Conservation (phyloP, 2,329 filamentous ascomycete species). For the Aspergillus pseudotamarii region DNA sequence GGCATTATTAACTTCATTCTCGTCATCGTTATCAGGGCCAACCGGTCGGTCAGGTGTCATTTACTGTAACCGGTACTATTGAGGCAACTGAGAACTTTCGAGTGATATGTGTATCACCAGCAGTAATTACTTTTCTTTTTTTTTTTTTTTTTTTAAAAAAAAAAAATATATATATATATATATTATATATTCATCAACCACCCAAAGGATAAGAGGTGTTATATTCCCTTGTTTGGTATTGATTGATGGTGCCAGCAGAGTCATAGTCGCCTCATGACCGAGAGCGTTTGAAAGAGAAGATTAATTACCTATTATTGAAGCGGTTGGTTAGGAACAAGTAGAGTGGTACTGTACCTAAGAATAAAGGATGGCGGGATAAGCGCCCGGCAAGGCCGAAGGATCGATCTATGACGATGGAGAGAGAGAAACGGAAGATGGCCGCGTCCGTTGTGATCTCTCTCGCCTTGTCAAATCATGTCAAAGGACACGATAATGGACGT, state of each 20-base stretch:
- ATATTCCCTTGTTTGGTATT: background rate
- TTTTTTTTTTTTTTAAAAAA: too few relatives aligned
- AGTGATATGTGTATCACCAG: background rate
- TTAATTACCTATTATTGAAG: background rate
- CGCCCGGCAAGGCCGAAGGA: conserved; percentile 13
- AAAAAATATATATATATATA: too few relatives aligned
- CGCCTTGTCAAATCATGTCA: conserved; percentile 9
- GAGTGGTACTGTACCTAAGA: background rate
- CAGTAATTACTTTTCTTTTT: background rate
- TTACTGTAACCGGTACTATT: background rate
- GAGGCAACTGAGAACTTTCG: background rate
- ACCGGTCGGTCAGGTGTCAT: background rate
- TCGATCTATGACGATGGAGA: conserved; percentile 8
- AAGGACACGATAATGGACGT: background rate
- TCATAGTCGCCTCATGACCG: background rate
- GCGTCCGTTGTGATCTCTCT: conserved; percentile 6
- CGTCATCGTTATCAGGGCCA: background rate
- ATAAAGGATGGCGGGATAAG: conserved; percentile 13
- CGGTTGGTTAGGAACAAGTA: conserved; percentile 11
- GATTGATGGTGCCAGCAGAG: background rate
- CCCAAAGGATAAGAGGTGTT: background rate
- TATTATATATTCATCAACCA: background rate
- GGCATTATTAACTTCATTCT: conserved; percentile 1
- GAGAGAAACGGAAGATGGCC: conserved; percentile 3
- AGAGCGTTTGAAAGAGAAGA: background rate